Evolutionary conservation across 768 basidiomycete species (phyloP), one percentile per base, ranked within the genome.

Genomic region (Lentinula edodes): DNA sequence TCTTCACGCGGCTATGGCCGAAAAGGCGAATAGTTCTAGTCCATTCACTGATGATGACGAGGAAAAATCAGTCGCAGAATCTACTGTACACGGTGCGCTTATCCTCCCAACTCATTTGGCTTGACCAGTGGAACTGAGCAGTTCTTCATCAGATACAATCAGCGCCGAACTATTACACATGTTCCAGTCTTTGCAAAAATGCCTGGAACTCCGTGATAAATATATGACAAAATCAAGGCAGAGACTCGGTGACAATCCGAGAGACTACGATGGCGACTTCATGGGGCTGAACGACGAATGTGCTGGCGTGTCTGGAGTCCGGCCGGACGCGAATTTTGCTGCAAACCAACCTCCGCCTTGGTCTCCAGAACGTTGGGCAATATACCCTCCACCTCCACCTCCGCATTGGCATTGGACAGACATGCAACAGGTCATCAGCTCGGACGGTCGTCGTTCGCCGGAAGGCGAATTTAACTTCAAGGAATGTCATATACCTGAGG

Each of bases 401-500:
- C 96, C 95, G 0, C 95, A 95, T 67, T 99, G 97, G 97, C 93
- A 93, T 68, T 95, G 91, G 87, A 82, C 77, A 43, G 77, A 83
- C 52, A 75, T 82, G 53, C 71, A 80, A 23, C 74, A 77, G 10
- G 75, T 75, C 7, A 76, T 82, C 38, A 83, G 78, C 61, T 65
- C 75, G 9, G 80, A 79, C 54, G 74, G 74, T 36, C 60, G 66
- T 23, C 58, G 63, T 65, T 69, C 43, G 61, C 66, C 45, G 68
- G 43, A 61, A 74, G 76, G 80, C n/a, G 82, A 81, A 43, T 96
- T 97, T 67, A 75, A 81, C 13, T 87, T 91, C 63, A 78, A 83
- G 59, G 77, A 84, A n/a, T 92, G 87, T 68, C 75, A 83, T 15
- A 90, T 97, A 46, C 94, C 96, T 0, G 83, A 79, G 0, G 67